Conservation (phyloP, 441 rosid species). For the Croton setiger region DNA sequence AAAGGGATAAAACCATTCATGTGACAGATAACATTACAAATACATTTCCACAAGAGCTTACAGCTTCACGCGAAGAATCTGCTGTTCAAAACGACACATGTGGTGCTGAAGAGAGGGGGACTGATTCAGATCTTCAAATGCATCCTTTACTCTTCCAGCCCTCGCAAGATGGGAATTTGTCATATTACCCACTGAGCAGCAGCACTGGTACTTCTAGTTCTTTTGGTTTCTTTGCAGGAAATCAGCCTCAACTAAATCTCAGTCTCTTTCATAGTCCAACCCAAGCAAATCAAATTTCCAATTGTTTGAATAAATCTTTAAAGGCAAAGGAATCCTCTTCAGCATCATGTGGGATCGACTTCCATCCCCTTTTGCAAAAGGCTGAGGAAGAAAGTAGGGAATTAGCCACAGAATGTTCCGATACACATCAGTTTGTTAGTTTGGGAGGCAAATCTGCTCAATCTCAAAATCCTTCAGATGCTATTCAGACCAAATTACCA, state of each 20-base stretch:
- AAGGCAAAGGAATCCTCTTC: slow-evolving; percentile 45
- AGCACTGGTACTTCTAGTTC: slow-evolving; percentile 43
- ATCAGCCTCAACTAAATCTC: slow-evolving; percentile 71
- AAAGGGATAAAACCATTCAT: slow-evolving; percentile 32
- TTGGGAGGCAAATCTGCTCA: slow-evolving; percentile 39
- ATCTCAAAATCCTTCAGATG: slow-evolving; percentile 32
- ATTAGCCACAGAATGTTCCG: slow-evolving; percentile 28
- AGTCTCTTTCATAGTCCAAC: slow-evolving; percentile 69
- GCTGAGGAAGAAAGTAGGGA: slow-evolving; percentile 39
- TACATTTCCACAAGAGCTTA: slow-evolving; percentile 9
- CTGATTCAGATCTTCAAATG: slow-evolving; percentile 66
- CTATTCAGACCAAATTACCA: slow-evolving; percentile 30
- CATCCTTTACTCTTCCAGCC: slow-evolving; percentile 89
- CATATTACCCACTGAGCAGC: slow-evolving; percentile 50
- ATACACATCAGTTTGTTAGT: slow-evolving; percentile 29
- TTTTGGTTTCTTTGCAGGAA: slow-evolving; percentile 74
- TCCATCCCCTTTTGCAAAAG: slow-evolving; percentile 90
- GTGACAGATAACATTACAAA: slow-evolving; percentile 27
- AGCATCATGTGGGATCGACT: slow-evolving; percentile 50
- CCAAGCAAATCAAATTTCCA: slow-evolving; percentile 36
- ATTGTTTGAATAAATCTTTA: slow-evolving; percentile 35
- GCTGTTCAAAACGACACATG: slow-evolving; percentile 40
- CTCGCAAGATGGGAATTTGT: slow-evolving; percentile 52
- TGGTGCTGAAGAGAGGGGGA: slow-evolving; percentile 40
- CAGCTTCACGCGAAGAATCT: slow-evolving; percentile 35